Evolutionary conservation across 2,329 filamentous ascomycete species (phyloP).

Genomic region (Chaetomiaceae sp.): DNA sequence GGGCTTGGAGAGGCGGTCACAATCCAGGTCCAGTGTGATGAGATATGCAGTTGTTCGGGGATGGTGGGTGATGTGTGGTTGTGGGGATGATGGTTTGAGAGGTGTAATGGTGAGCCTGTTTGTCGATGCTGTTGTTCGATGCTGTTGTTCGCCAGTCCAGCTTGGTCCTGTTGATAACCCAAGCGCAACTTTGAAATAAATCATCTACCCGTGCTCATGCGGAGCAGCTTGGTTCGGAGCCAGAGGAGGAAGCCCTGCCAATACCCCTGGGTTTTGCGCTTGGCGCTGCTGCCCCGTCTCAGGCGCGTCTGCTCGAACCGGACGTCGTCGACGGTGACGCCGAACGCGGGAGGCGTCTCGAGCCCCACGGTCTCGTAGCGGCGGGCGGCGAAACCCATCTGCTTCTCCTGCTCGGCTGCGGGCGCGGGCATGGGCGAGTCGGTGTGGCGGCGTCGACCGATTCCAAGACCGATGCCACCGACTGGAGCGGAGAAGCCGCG

Average conservation of each 20-base stretch:
- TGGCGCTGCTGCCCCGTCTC: constrained; percentile 44
- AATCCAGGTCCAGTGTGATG: background rate
- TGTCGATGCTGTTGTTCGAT: constrained; percentile 3
- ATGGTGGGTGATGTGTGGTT: background rate
- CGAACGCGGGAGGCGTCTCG: constrained; percentile 28
- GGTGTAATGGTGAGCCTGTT: background rate
- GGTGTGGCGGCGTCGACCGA: constrained; percentile 12
- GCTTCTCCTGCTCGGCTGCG: constrained; percentile 37
- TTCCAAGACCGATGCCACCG: background rate
- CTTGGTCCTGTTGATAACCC: constrained; percentile 13
- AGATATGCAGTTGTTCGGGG: no score
- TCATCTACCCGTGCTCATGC: constrained; percentile 31
- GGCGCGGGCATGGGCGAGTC: constrained; percentile 9
- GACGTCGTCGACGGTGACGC: constrained; percentile 38
- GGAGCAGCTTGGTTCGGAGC: constrained; percentile 54
- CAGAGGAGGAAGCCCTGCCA: constrained; percentile 62
- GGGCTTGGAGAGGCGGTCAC: background rate
- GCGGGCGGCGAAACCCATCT: constrained; percentile 39
- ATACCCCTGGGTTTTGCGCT: constrained; percentile 55
- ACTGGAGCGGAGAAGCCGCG: background rate
- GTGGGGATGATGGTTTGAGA: background rate
- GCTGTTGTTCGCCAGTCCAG: background rate
- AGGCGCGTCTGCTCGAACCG: constrained; percentile 38
- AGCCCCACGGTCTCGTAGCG: constrained; percentile 42
- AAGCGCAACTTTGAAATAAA: background rate